Conservation (phyloP, 345 rosid genomes). For the Erysimum cheiranthoides region DNA sequence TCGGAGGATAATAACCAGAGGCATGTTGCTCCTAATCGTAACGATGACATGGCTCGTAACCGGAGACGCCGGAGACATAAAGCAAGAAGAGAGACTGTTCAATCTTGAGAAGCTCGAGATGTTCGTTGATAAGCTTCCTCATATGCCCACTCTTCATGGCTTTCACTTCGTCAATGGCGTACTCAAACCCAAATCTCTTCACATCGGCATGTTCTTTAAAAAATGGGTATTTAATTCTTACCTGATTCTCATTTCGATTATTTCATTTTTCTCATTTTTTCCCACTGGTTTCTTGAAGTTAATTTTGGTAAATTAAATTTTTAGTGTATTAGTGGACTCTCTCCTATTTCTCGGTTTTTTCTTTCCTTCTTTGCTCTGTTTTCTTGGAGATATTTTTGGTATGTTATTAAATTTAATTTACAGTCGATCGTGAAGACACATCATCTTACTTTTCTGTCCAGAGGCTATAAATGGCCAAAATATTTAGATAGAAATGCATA, state of each 20-base stretch:
- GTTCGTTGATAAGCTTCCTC: constrained; percentile 82
- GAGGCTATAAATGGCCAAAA: constrained; percentile 29
- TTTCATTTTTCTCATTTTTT: not conserved
- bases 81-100: constrained; percentile 45
- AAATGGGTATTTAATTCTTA: constrained; percentile 59
- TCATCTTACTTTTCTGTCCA: constrained; percentile 23
- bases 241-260: not conserved
- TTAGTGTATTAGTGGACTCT: not conserved
- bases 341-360: not conserved
- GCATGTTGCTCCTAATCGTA: constrained; percentile 26
- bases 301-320: not conserved
- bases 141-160: constrained; percentile 67
- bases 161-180: constrained; percentile 50
- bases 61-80: constrained; percentile 43
- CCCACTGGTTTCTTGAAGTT: not conserved
- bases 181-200: constrained; percentile 54
- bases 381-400: constrained; percentile 9
- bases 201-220: constrained; percentile 80
- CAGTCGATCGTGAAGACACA: constrained; percentile 11
- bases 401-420: constrained; percentile 14
- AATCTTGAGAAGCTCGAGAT: constrained; percentile 52
- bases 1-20: constrained; percentile 15
- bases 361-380: not conserved
- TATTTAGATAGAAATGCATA: constrained; percentile 24
- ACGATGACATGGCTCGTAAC: constrained; percentile 32